phyloP scores from a whole-genome alignment of 2,329 filamentous ascomycete species.

The Penicillium nordicum region DNA sequence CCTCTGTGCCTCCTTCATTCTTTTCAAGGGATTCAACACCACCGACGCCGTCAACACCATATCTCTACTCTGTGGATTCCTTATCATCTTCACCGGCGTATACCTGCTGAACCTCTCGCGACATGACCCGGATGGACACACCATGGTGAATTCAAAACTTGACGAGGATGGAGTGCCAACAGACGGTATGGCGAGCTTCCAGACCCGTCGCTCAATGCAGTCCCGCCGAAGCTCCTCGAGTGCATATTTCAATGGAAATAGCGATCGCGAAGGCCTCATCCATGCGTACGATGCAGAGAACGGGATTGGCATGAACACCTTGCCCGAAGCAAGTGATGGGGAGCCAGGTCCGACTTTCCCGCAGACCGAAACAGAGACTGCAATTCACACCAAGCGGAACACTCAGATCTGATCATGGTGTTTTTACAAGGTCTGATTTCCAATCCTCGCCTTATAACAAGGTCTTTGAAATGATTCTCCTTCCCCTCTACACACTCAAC shows the following conservation, averaged over 20 bases:
- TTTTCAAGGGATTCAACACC: constrained; percentile 95
- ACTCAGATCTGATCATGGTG: constrained; percentile 25
- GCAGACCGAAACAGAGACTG: constrained; percentile 25
- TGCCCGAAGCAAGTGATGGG: constrained; percentile 71
- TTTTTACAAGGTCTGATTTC: constrained; percentile 6
- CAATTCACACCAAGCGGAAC: constrained; percentile 31
- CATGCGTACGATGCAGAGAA: constrained; percentile 83
- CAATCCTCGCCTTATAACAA: constrained; percentile 22
- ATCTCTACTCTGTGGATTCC: constrained; percentile 86
- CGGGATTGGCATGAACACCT: constrained; percentile 72
- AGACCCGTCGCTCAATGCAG: constrained; percentile 93
- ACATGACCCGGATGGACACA: constrained; percentile 77
- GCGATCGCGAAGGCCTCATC: constrained; percentile 79
- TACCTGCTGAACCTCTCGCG: constrained; percentile 96
- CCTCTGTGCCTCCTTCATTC: constrained; percentile 88
- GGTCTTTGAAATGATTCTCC: constrained; percentile 24
- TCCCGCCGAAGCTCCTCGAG: constrained; percentile 68
- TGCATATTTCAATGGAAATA: constrained; percentile 52
- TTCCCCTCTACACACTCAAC: constrained; percentile 5
- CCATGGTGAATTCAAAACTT: constrained; percentile 57
- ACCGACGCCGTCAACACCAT: constrained; percentile 87
- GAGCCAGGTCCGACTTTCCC: constrained; percentile 38
- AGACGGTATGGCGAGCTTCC: constrained; percentile 82
- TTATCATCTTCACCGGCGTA: constrained; percentile 91
- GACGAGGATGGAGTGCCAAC: constrained; percentile 73